phyloP scores from a whole-genome alignment of 805 yeast species.

The Hanseniaspora thailandica region DNA sequence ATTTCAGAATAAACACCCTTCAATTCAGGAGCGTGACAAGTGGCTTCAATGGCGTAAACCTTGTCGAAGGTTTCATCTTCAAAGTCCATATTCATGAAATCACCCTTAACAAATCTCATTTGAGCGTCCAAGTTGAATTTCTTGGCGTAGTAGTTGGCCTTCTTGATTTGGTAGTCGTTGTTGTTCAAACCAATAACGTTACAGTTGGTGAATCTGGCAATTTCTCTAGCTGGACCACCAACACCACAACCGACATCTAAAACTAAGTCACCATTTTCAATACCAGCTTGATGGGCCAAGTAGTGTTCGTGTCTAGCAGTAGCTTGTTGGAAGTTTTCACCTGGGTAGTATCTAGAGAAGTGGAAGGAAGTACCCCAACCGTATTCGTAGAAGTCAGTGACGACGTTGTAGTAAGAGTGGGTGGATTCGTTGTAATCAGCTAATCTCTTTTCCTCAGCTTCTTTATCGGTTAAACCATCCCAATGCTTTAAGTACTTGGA shows the following conservation, averaged over 20 bases:
- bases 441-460: conserved; percentile 61
- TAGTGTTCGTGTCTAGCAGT: conserved; percentile 96
- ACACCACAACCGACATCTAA: conserved; percentile 98
- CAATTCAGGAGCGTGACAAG: conserved; percentile 92
- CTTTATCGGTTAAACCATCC: conserved; percentile 76
- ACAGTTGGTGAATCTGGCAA: conserved; percentile 80
- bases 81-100: conserved; percentile 98
- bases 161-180: conserved; percentile 91
- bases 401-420: conserved; percentile 90
- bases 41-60: conserved; percentile 96
- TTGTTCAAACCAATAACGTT: conserved; percentile 83
- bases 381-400: conserved; percentile 95
- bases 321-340: conserved; percentile 89
- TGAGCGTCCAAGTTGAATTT: conserved; percentile 54
- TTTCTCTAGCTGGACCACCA: conserved; percentile 98
- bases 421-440: conserved; percentile 83
- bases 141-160: conserved; percentile 73
- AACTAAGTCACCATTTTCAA: conserved; percentile 70
- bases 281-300: conserved; percentile 75
- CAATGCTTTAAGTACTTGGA: conserved; percentile 91
- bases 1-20: conserved; percentile 94
- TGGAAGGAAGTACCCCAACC: conserved; percentile 99
- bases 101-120: conserved; percentile 85
- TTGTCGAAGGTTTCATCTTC: conserved; percentile 84
- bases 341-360: conserved; percentile 83